Percentiles rank a stretch among this genome's conserved stretches.
These are phyloP conservation scores for Dipteronia dyeriana DNA, from an alignment of 345 rosid species.

Conservation along the genomic window DNA sequence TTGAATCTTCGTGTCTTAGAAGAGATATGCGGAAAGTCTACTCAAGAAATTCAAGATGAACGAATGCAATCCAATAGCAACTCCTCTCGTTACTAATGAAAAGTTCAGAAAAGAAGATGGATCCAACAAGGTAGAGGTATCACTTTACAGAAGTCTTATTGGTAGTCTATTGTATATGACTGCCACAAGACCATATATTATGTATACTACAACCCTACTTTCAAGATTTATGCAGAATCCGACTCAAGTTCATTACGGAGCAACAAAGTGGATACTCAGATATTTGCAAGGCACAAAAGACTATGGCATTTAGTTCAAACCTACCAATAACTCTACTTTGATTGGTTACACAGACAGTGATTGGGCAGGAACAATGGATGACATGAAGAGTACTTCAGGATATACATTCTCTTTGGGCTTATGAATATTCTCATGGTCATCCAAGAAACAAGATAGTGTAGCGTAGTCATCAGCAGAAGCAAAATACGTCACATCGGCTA, in stretches of 20 bases:
- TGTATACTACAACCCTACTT: not conserved
- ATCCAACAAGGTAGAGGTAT: not conserved
- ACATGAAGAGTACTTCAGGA: not conserved
- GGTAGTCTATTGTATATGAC: not conserved
- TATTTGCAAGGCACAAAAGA: conserved; percentile 7
- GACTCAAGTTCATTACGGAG: not conserved
- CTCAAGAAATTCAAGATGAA: no score
- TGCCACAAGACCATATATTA: not conserved
- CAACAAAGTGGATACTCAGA: not conserved
- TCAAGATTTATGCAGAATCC: not conserved
- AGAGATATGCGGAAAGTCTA: not conserved
- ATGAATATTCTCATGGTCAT: not conserved
- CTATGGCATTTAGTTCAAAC: not conserved
- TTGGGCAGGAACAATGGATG: not conserved
- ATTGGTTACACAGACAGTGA: no score
- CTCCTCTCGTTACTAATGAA: no score
- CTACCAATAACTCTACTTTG: no score
- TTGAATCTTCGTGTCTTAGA: not conserved
- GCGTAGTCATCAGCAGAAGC: not conserved
- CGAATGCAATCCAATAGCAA: no score
- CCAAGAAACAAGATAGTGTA: not conserved
- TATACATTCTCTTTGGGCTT: not conserved
- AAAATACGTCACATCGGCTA: not conserved
- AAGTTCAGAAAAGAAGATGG: no score
- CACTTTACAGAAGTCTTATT: conserved; percentile 8